These are phyloP conservation scores for Brasenia schreberi DNA, from an alignment of 164 flowering plant genomes.

Conservation along the genomic window DNA sequence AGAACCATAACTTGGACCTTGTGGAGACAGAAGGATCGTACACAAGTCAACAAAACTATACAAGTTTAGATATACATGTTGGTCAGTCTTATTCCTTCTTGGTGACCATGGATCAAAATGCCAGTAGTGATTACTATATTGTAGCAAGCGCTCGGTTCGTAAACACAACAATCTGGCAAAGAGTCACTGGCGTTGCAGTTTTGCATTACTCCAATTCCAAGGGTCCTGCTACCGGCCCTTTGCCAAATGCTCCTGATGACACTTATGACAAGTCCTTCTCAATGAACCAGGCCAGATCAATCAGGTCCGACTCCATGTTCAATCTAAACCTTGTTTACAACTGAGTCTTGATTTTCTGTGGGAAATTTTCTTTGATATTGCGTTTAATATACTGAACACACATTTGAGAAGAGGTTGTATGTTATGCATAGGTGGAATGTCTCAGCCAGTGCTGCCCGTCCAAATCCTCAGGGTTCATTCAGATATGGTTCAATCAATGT, in stretches of 20 bases:
- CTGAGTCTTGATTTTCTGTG: no score
- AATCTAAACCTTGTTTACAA: not conserved
- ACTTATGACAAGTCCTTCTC: conserved; percentile 35
- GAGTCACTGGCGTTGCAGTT: conserved; percentile 63
- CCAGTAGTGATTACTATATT: conserved; percentile 58
- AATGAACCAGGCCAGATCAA: conserved; percentile 46
- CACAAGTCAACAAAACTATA: conserved; percentile 36
- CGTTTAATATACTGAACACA: no score
- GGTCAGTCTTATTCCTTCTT: conserved; percentile 74
- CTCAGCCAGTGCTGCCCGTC: conserved; percentile 74
- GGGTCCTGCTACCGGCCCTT: conserved; percentile 56
- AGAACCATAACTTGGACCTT: conserved; percentile 47
- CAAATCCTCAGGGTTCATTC: conserved; percentile 81
- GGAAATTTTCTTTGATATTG: no score
- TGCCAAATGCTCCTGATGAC: conserved; percentile 56
- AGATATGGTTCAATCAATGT: conserved; percentile 60
- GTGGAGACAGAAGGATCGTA: conserved; percentile 67
- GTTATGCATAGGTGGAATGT: conserved; percentile 33
- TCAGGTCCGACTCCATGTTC: conserved; percentile 35
- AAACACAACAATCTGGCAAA: conserved; percentile 51
- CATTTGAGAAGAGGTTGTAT: no score
- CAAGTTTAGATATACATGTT: conserved; percentile 59
- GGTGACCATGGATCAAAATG: conserved; percentile 71
- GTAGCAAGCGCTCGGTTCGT: conserved; percentile 77
- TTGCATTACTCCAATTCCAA: conserved; percentile 64